Base-by-base conservation (phyloP, 805 yeast genomes). In the Lachancea nothofagi region DNA sequence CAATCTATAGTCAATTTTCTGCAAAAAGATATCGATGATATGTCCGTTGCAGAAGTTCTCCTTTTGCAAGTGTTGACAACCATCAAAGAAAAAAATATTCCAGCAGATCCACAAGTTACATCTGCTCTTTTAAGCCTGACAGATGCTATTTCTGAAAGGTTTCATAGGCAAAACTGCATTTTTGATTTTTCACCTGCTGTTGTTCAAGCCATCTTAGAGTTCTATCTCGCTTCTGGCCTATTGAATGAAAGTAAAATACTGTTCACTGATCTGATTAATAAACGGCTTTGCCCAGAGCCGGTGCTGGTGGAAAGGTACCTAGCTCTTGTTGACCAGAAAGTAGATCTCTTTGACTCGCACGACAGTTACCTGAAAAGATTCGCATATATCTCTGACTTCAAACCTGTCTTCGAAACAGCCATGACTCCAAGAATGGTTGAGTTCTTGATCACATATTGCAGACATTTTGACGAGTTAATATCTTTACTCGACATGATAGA, bases 401-500 rank as follows among this genome's bases (percentile, higher is more conserved):
- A 44, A 9, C 44, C 50, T 3, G 28, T 54, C 15, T 44, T 59
- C n/a, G 36, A 45, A 19, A 35, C 45, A 8, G 35, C 41, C 10
- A 42, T 45, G 27, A 38, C 46, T 1, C 39, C 50, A 2, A 22
- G 26, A 8, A 33, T 48, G 6, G 44, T 53, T 7, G 33, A 42
- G 10, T 42, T 39, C 15, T 35, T 51, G 22, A 43, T 55, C 22
- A 45, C 51, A 6, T 41, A 48, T 29, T 55, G 59, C 46, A 29
- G 48, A n/a, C 54, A 53, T 36, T 42, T 37, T 26, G 42, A 46
- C 15, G 61, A 57, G 33, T 32, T 57, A 1, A 19, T 21, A n/a
- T 34, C 44, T 17, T 25, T 59, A 22, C 21, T 56, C 12, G 29
- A 33, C 7, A 44, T 51, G 9, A 34, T 51, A 3, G 23, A 36